Percentiles rank a stretch among this genome's conserved stretches.
Evolutionary conservation across 75 land plant genomes (phyloP).

Genomic region (Cryptomeria japonica): DNA sequence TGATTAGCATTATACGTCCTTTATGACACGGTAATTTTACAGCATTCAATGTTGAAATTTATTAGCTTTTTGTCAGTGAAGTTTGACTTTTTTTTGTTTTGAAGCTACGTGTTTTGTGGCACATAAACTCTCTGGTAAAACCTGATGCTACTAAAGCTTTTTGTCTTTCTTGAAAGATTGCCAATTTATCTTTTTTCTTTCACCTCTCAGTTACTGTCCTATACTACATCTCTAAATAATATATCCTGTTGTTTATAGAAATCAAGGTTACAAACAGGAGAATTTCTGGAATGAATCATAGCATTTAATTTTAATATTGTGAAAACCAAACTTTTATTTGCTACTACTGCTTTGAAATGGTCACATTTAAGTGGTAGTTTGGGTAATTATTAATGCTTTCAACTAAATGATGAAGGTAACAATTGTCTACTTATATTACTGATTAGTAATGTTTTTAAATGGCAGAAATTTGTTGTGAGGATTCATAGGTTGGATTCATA

Average conservation of each 20-base stretch:
- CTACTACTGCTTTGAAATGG: background rate
- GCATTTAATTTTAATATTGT: background rate
- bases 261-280: too few species aligned
- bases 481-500: background rate
- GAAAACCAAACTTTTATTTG: background rate
- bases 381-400: background rate
- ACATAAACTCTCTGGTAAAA: background rate
- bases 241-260: background rate
- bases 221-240: background rate
- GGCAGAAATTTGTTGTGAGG: background rate
- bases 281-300: background rate
- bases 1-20: background rate
- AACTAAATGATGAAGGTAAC: background rate
- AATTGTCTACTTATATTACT: background rate
- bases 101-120: background rate
- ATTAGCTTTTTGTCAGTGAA: background rate
- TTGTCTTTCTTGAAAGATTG: background rate
- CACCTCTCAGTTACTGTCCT: background rate
- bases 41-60: background rate
- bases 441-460: background rate
- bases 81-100: background rate
- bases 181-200: background rate
- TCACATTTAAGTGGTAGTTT: background rate
- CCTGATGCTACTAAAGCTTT: too few species aligned
- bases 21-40: background rate